Evolutionary conservation across 2,329 filamentous ascomycete genomes (phyloP), one percentile per base, ranked within the genome.

Genomic region (Botrytis paeoniae): DNA sequence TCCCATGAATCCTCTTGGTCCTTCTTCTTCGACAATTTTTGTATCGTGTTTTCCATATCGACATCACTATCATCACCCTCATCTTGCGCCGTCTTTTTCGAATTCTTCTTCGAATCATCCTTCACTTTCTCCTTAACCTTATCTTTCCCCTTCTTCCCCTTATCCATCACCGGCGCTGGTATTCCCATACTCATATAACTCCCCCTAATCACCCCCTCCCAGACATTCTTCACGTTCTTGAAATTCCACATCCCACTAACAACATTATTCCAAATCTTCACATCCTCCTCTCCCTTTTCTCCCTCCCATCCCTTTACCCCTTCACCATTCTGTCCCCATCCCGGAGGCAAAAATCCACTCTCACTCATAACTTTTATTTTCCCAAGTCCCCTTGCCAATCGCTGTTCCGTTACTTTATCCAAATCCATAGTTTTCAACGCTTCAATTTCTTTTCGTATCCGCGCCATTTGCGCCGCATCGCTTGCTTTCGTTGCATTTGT

Each of bases 391-490:
- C 85, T 86, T 73, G 84, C 82, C 65, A 89, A 77, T 76, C 86
- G 84, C 64, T 83, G 81, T 65, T 84, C 82, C 4, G 84, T 85
- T 14, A 84, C 80, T 45, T 81, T 81, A n/a, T 81, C 78, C 54
- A 86, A 76, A 75, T 88, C 84, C 66, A 89, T 79, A 7, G 78
- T 81, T 80, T 89, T 89, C 71, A 88, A 76, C 20, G 83, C 85
- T 45, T 82, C 82, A 70, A 88, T 85, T 77, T 89, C 92, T 48
- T 87, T 86, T 75, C 93, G 88, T 45, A 95, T 83, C 32, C 92
- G 85, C 73, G 84, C 83, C 35, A 88, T 83, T 78, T 89, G 89
- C 62, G 86, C 86, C 14, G 82, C 76, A 2, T 82, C 80, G 25
- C 83, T 78, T 69, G 83, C 85, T 70, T 83, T 82, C 68, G 82